Conservation (phyloP, 1,284 basidiomycete genomes). For the Trametes pubescens region DNA sequence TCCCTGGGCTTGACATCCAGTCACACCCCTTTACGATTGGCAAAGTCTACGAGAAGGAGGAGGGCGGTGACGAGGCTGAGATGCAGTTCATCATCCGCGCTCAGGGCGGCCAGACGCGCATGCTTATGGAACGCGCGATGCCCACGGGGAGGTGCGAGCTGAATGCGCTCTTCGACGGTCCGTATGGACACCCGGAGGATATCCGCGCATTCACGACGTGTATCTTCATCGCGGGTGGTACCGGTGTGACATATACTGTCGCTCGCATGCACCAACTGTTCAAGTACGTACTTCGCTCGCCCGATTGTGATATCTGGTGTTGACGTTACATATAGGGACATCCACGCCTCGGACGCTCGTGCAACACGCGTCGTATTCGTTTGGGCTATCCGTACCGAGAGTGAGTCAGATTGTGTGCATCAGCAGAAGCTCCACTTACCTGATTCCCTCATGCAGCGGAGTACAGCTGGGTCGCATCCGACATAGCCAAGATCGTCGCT, state of each 20-base stretch:
- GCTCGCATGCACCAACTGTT: slow-evolving; percentile 53
- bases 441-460: slow-evolving; percentile 23
- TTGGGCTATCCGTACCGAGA: slow-evolving; percentile 50
- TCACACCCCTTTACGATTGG: slow-evolving; percentile 67
- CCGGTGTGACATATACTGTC: slow-evolving; percentile 56
- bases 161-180: slow-evolving; percentile 57
- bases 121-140: slow-evolving; percentile 27
- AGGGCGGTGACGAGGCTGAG: slow-evolving; percentile 40
- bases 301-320: not conserved
- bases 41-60: slow-evolving; percentile 42
- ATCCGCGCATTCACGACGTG: slow-evolving; percentile 51
- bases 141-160: slow-evolving; percentile 39
- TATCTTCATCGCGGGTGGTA: slow-evolving; percentile 57
- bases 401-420: slow-evolving; percentile 35
- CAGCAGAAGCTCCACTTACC: not conserved
- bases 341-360: slow-evolving; percentile 38
- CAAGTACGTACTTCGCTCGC: slow-evolving; percentile 40
- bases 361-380: slow-evolving; percentile 47
- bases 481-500: slow-evolving; percentile 28
- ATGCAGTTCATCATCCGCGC: slow-evolving; percentile 55
- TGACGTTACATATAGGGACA: slow-evolving; percentile 29
- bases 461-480: slow-evolving; percentile 34
- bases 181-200: slow-evolving; percentile 56
- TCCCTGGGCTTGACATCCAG: slow-evolving; percentile 56
- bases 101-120: slow-evolving; percentile 35